Base-by-base conservation (phyloP, 1,139 yeast genomes). In the Candida frijolesensis region DNA sequence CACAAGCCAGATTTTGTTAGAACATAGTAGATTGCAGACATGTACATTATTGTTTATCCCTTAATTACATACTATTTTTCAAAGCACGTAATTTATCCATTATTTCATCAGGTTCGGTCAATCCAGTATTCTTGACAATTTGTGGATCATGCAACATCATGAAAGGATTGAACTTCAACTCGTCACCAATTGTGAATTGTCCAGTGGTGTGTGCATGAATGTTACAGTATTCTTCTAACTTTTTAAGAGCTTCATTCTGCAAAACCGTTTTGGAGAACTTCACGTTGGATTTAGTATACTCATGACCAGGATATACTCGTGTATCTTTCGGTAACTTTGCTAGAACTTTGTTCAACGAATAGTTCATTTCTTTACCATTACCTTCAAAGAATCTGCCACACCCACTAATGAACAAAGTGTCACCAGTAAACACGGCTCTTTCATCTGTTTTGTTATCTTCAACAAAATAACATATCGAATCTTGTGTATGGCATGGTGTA, bases 321-420 rank as follows among this genome's bases (percentile, higher is more conserved):
- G 96, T 89, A 14, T 83, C 84, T 34, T 75, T 70, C 1, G 97
- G 95, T 51, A 90, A 75, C 42, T 66, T 62, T 2, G 78, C 87
- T 55, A 90, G 74, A 4, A 80, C 69, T 25, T 71, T 67, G 58
- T 83, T 84, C 61, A 94, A 74, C 0, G 96, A 81, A 1, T 60
- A 57, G 59, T 87, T 81, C 99, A 94, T 94, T 64, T 94, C 87
- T 32, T 69, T 71, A 0, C 94, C 92, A 12, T 80, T 76, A 3
- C 98, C 99, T 70, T 94, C 99, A 65, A 94, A 94, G 68, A 94
- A 94, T 47, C 98, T 78, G 9, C 99, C 99, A 66, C 98, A 92
- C 1, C 99, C 99, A 46, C 95, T 90, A 47, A 81, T 89, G 70
- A 94, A 95, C 47, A 94, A 74, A 0, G 99, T 94, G 67, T 94